Conservation (phyloP, 495 filamentous ascomycete genomes). For the Penicillium pulvis region DNA sequence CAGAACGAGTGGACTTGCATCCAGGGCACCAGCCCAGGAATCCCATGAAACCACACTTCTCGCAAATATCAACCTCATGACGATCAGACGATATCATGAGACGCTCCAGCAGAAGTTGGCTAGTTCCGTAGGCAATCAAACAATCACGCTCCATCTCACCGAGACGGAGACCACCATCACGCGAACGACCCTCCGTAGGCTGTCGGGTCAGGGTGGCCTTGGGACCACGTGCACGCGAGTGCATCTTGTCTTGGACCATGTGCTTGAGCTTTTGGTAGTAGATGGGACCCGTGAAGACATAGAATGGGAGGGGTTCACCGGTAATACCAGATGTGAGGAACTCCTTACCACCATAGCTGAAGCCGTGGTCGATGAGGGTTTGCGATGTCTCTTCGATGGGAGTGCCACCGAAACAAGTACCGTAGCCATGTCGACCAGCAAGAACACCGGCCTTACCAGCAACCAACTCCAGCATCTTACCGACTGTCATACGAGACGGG, state of each 20-base stretch:
- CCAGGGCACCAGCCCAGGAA: constrained; percentile 91
- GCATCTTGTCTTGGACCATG: constrained; percentile 99
- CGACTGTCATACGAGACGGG: constrained; percentile 98
- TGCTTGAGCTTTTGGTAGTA: constrained; percentile 99
- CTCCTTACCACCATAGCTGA: constrained; percentile 95
- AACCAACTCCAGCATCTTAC: constrained; percentile 94
- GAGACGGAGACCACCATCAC: constrained; percentile 88
- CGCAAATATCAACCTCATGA: constrained; percentile 89
- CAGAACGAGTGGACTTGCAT: constrained; percentile 76
- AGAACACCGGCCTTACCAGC: constrained; percentile 92
- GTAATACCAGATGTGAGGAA: constrained; percentile 95
- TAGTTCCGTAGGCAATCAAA: constrained; percentile 92
- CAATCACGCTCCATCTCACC: constrained; percentile 99
- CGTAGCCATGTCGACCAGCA: constrained; percentile 79
- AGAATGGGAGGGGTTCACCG: constrained; percentile 87
- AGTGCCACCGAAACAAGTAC: constrained; percentile 92
- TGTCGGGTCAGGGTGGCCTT: constrained; percentile 91
- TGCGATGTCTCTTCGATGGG: constrained; percentile 89
- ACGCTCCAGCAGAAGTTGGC: constrained; percentile 88
- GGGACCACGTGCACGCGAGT: constrained; percentile 87
- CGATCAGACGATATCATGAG: constrained; percentile 93
- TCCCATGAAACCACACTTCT: constrained; percentile 89
- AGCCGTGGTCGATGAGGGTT: constrained; percentile 82
- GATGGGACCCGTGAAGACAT: constrained; percentile 98
- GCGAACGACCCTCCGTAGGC: constrained; percentile 92